A percentile compares a stretch with the other conserved stretches of the same genome.
Conservation (phyloP, 2,329 filamentous ascomycete genomes). For the Colletotrichum sp. region DNA sequence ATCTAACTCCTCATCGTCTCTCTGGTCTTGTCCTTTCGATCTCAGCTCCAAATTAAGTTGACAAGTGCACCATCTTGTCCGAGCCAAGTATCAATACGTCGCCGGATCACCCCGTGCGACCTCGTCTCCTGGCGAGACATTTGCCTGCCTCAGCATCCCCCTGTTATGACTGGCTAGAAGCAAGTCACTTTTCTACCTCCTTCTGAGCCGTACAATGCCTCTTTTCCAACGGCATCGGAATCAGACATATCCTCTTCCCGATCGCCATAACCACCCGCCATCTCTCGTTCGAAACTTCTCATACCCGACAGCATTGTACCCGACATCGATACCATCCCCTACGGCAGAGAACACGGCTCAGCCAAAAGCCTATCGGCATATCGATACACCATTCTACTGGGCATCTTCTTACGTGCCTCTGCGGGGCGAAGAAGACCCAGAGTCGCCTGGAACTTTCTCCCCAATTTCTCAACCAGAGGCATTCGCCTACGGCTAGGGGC, state of each 20-base stretch:
- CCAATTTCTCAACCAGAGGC: neutral
- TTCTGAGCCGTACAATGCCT: neutral
- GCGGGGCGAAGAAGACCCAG: neutral
- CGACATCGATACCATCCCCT: neutral
- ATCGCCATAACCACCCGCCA: neutral
- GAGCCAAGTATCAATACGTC: neutral
- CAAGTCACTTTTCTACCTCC: neutral
- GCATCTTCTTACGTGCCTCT: constrained; percentile 10
- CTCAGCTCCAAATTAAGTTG: neutral
- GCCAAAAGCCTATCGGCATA: neutral
- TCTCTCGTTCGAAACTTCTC: constrained; percentile 26
- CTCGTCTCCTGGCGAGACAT: neutral
- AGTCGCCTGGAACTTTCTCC: neutral
- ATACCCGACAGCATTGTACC: constrained; percentile 22
- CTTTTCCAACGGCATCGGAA: constrained; percentile 7
- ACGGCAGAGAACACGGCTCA: neutral
- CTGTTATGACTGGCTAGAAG: neutral
- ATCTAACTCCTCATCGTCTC: neutral
- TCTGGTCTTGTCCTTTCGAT: neutral
- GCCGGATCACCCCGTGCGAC: neutral
- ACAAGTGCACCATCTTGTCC: neutral
- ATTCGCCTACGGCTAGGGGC: constrained; percentile 17
- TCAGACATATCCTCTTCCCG: neutral
- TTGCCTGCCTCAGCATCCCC: neutral
- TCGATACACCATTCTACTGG: constrained; percentile 12